phyloP scores from a whole-genome alignment of 108 stramenopile species.

The Pelagomonas calceolata region DNA sequence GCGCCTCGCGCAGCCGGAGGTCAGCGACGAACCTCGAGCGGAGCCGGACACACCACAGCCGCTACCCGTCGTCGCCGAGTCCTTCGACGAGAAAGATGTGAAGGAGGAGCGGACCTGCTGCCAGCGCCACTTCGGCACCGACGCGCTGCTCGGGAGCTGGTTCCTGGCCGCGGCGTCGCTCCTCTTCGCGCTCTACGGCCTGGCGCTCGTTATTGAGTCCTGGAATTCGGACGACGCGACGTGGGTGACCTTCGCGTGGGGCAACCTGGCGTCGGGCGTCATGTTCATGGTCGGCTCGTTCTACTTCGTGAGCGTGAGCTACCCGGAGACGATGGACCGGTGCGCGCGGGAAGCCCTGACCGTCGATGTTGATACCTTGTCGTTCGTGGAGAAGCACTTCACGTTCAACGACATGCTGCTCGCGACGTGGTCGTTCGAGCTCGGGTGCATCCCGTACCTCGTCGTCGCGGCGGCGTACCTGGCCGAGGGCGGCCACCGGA shows the following conservation, averaged over 20 bases:
- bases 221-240: background rate
- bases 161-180: background rate
- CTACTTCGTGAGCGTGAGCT: background rate
- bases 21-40: too few relatives aligned
- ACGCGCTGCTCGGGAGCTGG: background rate
- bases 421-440: background rate
- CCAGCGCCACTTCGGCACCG: background rate
- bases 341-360: background rate
- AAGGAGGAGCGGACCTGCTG: background rate
- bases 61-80: too few relatives aligned
- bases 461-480: background rate
- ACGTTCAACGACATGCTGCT: background rate
- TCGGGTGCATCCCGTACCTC: background rate
- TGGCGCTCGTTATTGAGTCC: background rate
- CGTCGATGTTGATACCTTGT: background rate
- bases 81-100: too few relatives aligned
- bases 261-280: background rate
- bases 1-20: too few relatives aligned
- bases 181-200: background rate
- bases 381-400: background rate
- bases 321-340: background rate
- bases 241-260: background rate
- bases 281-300: background rate
- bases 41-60: too few relatives aligned
- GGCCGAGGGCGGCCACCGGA: background rate